Evolutionary conservation across 495 filamentous ascomycete species (phyloP).

Genomic region (Penicillium goetzii): DNA sequence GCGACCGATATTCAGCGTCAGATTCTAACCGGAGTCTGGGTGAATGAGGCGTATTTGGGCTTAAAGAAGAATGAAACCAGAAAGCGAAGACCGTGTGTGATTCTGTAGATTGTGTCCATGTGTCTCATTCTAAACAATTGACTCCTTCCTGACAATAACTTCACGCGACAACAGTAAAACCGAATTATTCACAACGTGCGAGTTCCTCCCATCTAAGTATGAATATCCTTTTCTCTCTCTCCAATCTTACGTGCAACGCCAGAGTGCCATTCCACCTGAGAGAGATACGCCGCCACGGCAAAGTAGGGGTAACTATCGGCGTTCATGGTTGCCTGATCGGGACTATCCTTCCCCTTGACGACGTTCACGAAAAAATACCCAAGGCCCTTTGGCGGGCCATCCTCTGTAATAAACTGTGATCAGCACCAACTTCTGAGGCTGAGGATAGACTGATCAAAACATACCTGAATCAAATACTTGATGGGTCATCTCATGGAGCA

Average conservation of each 20-base stretch:
- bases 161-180: neutral
- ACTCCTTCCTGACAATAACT: neutral
- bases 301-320: neutral
- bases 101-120: neutral
- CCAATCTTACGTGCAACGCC: neutral
- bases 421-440: neutral
- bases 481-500: neutral
- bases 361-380: neutral
- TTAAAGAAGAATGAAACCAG: neutral
- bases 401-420: neutral
- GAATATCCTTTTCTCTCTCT: neutral
- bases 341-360: neutral
- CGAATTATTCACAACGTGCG: neutral
- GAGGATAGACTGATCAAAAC: neutral
- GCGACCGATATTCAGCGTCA: neutral
- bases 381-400: neutral
- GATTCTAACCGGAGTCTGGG: neutral
- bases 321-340: neutral
- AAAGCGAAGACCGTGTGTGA: neutral
- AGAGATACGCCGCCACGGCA: neutral
- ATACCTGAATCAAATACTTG: neutral
- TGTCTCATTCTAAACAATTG: neutral
- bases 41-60: neutral
- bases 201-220: neutral
- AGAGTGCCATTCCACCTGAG: neutral